A percentile compares a stretch with the other conserved stretches of the same genome.
Evolutionary conservation across 805 yeast species (phyloP).

Genomic region (Candida vartiovaarae): DNA sequence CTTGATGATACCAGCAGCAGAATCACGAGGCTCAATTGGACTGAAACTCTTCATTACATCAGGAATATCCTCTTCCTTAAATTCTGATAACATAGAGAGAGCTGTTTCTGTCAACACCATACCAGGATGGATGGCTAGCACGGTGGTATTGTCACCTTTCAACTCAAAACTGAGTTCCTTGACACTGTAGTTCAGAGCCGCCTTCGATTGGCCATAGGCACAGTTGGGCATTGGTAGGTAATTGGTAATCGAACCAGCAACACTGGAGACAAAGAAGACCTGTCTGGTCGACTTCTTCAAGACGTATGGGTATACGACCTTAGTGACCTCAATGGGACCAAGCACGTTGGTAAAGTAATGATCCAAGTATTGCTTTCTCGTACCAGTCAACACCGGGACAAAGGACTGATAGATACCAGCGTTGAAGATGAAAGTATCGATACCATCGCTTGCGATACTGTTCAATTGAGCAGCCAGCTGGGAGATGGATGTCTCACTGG

Average conservation of each 20-base stretch:
- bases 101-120: slow-evolving; percentile 30
- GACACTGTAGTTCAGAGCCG: slow-evolving; percentile 28
- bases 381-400: background rate
- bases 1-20: slow-evolving; percentile 16
- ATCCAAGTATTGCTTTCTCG: background rate
- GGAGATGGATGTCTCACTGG: slow-evolving; percentile 2
- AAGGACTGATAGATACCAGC: slow-evolving; percentile 4
- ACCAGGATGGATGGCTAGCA: slow-evolving; percentile 34
- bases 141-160: slow-evolving; percentile 22
- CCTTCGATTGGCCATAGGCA: slow-evolving; percentile 32
- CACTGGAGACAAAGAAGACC: slow-evolving; percentile 24
- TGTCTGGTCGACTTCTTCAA: slow-evolving; percentile 16
- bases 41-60: slow-evolving; percentile 9
- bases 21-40: slow-evolving; percentile 13
- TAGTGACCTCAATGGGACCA: slow-evolving; percentile 1
- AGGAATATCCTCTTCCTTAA: background rate
- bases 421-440: slow-evolving; percentile 1
- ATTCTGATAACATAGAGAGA: background rate
- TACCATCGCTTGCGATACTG: too few relatives aligned
- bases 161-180: slow-evolving; percentile 23
- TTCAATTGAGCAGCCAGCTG: background rate
- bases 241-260: slow-evolving; percentile 21
- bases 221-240: slow-evolving; percentile 9
- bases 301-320: slow-evolving; percentile 12
- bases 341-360: slow-evolving; percentile 3